A percentile compares a stretch with the other conserved stretches of the same genome.
Conservation (phyloP, 345 rosid genomes). For the Heritiera littoralis region DNA sequence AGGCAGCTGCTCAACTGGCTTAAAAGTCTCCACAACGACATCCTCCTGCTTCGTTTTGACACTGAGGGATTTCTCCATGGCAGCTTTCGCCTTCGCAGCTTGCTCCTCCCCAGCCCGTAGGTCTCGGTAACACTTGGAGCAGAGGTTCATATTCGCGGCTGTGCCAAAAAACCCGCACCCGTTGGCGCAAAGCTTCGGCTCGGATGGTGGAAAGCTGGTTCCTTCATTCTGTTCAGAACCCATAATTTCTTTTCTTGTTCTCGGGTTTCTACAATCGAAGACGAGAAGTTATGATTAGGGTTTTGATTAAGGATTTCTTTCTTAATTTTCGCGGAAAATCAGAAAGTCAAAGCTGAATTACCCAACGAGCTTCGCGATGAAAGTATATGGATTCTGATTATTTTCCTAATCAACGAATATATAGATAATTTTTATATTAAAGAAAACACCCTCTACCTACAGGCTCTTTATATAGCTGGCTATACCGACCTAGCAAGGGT, state of each 20-base stretch:
- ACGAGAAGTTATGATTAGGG: background rate
- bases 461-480: background rate
- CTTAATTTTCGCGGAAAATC: slow-evolving; percentile 14
- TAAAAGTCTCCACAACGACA: slow-evolving; percentile 8
- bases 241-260: slow-evolving; percentile 36
- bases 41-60: slow-evolving; percentile 28
- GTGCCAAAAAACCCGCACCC: slow-evolving; percentile 87
- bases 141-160: slow-evolving; percentile 75
- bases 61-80: slow-evolving; percentile 56
- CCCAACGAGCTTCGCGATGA: background rate
- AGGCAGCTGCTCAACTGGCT: background rate
- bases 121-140: slow-evolving; percentile 81
- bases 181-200: slow-evolving; percentile 70
- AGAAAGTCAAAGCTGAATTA: background rate
- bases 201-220: slow-evolving; percentile 66
- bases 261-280: slow-evolving; percentile 15
- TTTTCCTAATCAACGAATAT: background rate
- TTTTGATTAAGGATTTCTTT: slow-evolving; percentile 21
- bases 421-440: background rate
- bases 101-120: slow-evolving; percentile 58
- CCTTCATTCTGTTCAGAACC: slow-evolving; percentile 78
- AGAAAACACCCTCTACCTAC: slow-evolving; percentile 2
- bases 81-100: slow-evolving; percentile 65
- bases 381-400: slow-evolving; percentile 15
- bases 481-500: background rate